Evolutionary conservation across 805 yeast species (phyloP).

Genomic region (Candida railenensis): DNA sequence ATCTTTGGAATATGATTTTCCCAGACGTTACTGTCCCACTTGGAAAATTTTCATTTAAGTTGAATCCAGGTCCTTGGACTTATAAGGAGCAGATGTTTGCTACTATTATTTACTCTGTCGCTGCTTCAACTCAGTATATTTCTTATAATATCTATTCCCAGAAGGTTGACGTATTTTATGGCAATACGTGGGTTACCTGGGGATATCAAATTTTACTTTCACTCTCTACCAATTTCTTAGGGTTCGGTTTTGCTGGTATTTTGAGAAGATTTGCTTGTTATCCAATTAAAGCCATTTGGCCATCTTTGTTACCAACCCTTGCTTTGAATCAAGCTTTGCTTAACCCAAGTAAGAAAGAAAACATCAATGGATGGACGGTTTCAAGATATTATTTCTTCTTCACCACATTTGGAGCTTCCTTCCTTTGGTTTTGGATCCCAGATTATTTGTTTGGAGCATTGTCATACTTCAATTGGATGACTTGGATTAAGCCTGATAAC

Average conservation of each 20-base stretch:
- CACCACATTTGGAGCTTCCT: constrained; percentile 22
- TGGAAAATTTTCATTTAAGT: constrained; percentile 10
- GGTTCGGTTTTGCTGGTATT: constrained; percentile 32
- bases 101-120: constrained; percentile 42
- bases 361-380: constrained; percentile 30
- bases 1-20: constrained; percentile 31
- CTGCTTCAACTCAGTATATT: constrained; percentile 24
- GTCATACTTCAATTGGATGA: constrained; percentile 52
- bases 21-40: constrained; percentile 39
- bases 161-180: constrained; percentile 26
- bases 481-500: constrained; percentile 56
- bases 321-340: constrained; percentile 31
- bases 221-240: constrained; percentile 24
- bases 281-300: constrained; percentile 21
- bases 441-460: constrained; percentile 41
- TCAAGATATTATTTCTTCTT: constrained; percentile 26
- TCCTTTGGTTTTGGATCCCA: constrained; percentile 47
- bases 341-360: constrained; percentile 23
- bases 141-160: constrained; percentile 18
- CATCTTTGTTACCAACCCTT: background rate
- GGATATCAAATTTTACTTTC: constrained; percentile 25
- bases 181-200: constrained; percentile 20
- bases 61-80: constrained; percentile 67
- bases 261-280: constrained; percentile 11
- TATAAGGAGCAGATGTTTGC: constrained; percentile 66